phyloP scores from a whole-genome alignment of 306 rosid genomes.

The Malus domestica region DNA sequence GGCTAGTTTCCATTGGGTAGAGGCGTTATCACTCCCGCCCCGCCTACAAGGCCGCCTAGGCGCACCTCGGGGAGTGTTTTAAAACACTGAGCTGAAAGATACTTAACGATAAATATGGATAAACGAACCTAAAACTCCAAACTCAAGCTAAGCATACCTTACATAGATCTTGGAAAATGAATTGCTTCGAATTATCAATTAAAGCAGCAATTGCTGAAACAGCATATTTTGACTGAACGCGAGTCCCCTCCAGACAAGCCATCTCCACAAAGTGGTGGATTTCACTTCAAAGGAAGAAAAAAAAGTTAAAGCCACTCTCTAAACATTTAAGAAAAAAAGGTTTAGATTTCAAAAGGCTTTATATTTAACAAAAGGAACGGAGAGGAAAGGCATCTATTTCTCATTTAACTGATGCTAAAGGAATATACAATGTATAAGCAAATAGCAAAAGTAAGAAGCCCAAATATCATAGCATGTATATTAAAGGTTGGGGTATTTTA shows the following conservation, averaged over 20 bases:
- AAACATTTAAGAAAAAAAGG: neutral
- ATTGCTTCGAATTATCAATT: constrained; percentile 31
- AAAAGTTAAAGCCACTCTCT: constrained; percentile 7
- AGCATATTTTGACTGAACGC: constrained; percentile 64
- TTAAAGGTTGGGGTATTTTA: neutral
- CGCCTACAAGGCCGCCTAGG: too few species aligned
- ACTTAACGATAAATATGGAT: neutral
- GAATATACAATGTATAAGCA: neutral
- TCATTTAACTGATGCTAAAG: neutral
- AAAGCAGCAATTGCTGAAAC: constrained; percentile 68
- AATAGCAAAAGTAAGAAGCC: neutral
- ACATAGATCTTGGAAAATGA: constrained; percentile 40
- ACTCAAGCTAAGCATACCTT: constrained; percentile 45
- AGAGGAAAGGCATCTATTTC: neutral
- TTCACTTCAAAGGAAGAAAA: constrained; percentile 43
- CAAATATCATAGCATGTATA: neutral
- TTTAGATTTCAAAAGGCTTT: neutral
- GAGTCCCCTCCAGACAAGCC: constrained; percentile 70
- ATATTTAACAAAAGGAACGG: neutral
- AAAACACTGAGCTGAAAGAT: neutral
- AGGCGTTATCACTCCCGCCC: too few species aligned
- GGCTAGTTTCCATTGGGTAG: too few species aligned
- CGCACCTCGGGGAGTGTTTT: too few species aligned
- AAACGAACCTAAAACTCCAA: neutral
- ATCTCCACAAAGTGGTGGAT: constrained; percentile 56